Evolutionary conservation across 1,284 basidiomycete species (phyloP), one percentile per base, ranked within the genome.

Genomic region (Fomes fomentarius): DNA sequence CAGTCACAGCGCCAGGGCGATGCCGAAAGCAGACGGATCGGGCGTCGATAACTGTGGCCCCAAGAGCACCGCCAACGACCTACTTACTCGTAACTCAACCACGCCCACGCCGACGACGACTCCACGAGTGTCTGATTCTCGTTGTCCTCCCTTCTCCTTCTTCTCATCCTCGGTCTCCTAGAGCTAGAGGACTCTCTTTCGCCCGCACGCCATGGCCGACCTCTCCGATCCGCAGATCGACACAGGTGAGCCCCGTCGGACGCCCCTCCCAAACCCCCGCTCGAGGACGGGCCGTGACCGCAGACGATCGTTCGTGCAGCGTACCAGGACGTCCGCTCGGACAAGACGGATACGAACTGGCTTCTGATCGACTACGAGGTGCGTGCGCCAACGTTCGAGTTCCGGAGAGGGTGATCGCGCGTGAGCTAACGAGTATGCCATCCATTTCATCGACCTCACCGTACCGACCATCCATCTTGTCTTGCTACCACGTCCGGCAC

Each of bases 291-390:
- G 50, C 56, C 55, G 59, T 58, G 52, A 54, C 47, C 42, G 47
- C 35, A 47, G 55, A 57, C 52, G 22, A 44, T 49, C 44, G 50
- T 50, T 50, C 50, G 50, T 34, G 26, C 60, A 96, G 94, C 93
- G 49, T 96, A 96, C 77, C 77, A 83, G 69, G 89, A 93, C 66
- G 89, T 96, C 52, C 87, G 93, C 63, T 80, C 78, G 54, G 84
- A 92, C 78, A 93, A 93, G 70, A 79, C 85, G 49, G 88, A 90
- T 38, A 89, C 85, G 40, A 94, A 91, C 69, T 96, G 93, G 93
- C 67, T 94, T 47, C 76, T 96, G 52, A 74, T 94, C 52, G 90
- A 94, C 71, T 96, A 95, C 71, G 87, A 92, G 81, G 89, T 89
- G 58, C 58, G 76, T 43, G n/a, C 28, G 15, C 14, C 28, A 30